Evolutionary conservation across 768 basidiomycete genomes (phyloP), one percentile per base, ranked within the genome.

Genomic region (Hypholoma fasciculare): DNA sequence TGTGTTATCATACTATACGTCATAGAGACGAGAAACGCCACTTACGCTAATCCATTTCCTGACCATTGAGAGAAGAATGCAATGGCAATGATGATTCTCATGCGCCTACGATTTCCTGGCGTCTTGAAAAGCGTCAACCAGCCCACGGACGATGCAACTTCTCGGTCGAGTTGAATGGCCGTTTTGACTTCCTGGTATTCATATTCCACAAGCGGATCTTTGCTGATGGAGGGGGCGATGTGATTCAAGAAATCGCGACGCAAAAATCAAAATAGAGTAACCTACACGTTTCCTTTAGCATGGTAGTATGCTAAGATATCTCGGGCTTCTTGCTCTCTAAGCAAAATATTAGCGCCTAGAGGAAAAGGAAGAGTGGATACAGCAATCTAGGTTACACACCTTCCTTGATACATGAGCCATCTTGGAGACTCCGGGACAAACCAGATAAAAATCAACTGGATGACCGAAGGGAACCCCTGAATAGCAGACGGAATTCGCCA

Each of bases 401-500:
- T 67, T 52, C 89, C 89, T 67, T 87, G 86, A 68, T 76, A 82
- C 59, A 91, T 66, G 46, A 90, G 73, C 82, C 82, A 92, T 71
- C 89, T 81, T 20, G 91, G 90, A 3, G 84, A 86, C 67, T 92
- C 90, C 36, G 89, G 89, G 6, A 78, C 76, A 67, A 87, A 82
- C 67, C 79, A 80, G 55, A 90, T 73, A 36, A 90, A 68, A 54
- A 69, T 54, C 54, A 90, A 59, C 63, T 90, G 87, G 52, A 84
- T 57, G 49, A 85, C 60, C 0, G 87, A 82, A 2, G 87, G 86
- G 47, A 82, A 63, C 23, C 75, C 83, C 75, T 90, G 87, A 4
- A 88, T 71, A 23, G 83, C 67, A 8, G 86, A 86, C 3, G 87
- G 87, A 54, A 89, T 75, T 54, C 90, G 79, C 89, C 90, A 92